Evolutionary conservation across 306 rosid species (phyloP).

Genomic region (Begonia masoniana): DNA sequence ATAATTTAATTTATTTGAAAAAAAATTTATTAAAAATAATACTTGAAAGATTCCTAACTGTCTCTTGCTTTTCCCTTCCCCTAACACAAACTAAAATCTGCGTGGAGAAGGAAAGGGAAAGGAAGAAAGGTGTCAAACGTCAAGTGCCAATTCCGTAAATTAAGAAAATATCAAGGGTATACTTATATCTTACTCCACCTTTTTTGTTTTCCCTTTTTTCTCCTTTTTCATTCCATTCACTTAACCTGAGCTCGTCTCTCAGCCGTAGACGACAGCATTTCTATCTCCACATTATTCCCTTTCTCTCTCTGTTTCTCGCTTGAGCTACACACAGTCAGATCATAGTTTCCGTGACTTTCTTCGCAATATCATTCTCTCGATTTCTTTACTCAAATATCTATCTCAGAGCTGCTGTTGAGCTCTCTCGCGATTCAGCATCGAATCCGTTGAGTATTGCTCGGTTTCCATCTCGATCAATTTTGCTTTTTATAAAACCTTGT

Average conservation of each 20-base stretch:
- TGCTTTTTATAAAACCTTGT: constrained; percentile 3
- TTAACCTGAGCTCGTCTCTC: constrained; percentile 3
- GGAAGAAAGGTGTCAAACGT: background rate
- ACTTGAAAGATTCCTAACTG: too few relatives aligned
- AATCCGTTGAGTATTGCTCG: constrained; percentile 19
- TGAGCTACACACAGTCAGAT: constrained; percentile 27
- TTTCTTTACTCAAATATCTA: constrained; percentile 18
- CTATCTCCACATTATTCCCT: background rate
- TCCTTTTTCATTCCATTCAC: background rate
- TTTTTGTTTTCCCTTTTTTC: background rate
- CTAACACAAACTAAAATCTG: too few relatives aligned
- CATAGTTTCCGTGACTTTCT: constrained; percentile 35
- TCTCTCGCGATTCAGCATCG: constrained; percentile 28
- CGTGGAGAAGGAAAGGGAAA: background rate
- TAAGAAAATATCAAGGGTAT: constrained; percentile 5
- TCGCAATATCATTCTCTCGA: constrained; percentile 33
- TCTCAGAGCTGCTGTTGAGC: constrained; percentile 23
- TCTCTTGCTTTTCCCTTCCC: too few relatives aligned
- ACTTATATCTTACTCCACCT: constrained; percentile 5
- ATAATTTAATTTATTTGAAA: too few relatives aligned
- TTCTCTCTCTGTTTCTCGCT: constrained; percentile 15
- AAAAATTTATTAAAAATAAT: too few relatives aligned
- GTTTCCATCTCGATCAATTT: constrained; percentile 4
- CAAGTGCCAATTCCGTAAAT: constrained; percentile 28
- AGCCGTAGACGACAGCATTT: constrained; percentile 1